phyloP scores from a whole-genome alignment of 495 filamentous ascomycete species.

The Rhypophila decipiens region DNA sequence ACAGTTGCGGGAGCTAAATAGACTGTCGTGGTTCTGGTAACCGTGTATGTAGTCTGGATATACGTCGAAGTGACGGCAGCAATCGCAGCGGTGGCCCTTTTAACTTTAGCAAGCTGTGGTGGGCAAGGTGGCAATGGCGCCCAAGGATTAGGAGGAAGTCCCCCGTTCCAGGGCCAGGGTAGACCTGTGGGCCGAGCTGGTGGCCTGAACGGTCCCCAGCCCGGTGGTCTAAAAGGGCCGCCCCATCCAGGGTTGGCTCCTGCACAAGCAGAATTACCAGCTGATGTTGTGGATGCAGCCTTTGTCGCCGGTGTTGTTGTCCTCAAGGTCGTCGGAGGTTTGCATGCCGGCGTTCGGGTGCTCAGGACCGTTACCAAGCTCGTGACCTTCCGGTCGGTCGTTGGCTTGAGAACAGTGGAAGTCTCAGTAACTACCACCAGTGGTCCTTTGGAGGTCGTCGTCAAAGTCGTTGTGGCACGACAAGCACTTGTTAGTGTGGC shows the following conservation, averaged over 20 bases:
- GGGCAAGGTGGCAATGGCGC: neutral
- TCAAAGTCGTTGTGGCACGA: neutral
- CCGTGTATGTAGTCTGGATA: conserved; percentile 13
- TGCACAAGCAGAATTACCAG: neutral
- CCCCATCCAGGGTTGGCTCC: neutral
- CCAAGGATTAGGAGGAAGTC: conserved; percentile 6
- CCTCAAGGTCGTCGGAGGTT: conserved; percentile 1
- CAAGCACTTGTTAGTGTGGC: conserved; percentile 3
- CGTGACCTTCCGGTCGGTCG: conserved; percentile 3
- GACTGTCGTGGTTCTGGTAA: conserved; percentile 2
- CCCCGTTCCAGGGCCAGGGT: neutral
- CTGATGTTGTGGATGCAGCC: neutral
- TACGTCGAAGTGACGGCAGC: conserved; percentile 8
- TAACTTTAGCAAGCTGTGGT: too few species aligned
- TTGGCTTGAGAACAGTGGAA: conserved; percentile 1
- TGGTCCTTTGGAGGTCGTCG: conserved; percentile 3
- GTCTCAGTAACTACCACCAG: conserved; percentile 2
- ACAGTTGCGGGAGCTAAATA: conserved; percentile 4
- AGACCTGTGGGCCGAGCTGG: conserved; percentile 5
- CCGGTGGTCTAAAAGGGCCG: neutral
- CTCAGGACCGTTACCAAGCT: neutral
- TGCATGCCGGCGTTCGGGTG: conserved; percentile 7
- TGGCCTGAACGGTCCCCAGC: conserved; percentile 1
- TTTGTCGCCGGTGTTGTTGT: neutral
- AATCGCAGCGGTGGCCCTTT: neutral